Evolutionary conservation across 1,284 basidiomycete species (phyloP), one percentile per base, ranked within the genome.

Genomic region (Leccinum solheimii): DNA sequence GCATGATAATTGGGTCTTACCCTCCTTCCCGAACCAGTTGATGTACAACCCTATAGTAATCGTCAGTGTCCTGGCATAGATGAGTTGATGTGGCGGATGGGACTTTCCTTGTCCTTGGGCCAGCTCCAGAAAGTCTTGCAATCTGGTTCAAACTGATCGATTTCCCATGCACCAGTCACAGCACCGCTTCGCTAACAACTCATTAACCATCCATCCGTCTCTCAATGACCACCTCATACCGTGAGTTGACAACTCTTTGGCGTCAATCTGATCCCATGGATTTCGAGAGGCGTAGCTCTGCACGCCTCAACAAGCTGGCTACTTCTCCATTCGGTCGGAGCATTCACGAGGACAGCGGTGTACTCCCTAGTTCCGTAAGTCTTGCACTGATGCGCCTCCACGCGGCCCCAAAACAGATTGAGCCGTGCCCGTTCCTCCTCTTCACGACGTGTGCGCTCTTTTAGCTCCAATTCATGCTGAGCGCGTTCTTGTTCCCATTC

Each of bases 341-440:
- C 23, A 26, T 26, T 50, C 48, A 16, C 16, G 2, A 50, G 69
- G 3, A 58, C 50, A 0, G 72, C 72, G 6, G 63, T 63, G 10
- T 75, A 75, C 52, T 74, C 67, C 51, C 67, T 62, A 8, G 72
- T 71, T 2, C 56, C 73, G 14, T 71, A 74, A 1, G 65, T 71
- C 48, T 50, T 71, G 62, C 72, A 72, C 10, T 57, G 57, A 32
- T 73, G 69, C 1, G 56, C 45, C 49, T 72, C 70, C 5, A 65
- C 57, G 3, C 13, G 57, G 2, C 30, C 61, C 70, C 71, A 72
- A 48, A 61, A 70, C 57, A 72, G 38, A 30, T 55, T 16, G 8
- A 65, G 62, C 5, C 36, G 56, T n/a, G 19, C 36, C 8, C 67
- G 72, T 40, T 69, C 66, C 2, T 73, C 68, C 43, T 68, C 68